These are phyloP conservation scores for Dactylellina drechsleri DNA, from an alignment of 2,329 filamentous ascomycete species.

Conservation along the genomic window DNA sequence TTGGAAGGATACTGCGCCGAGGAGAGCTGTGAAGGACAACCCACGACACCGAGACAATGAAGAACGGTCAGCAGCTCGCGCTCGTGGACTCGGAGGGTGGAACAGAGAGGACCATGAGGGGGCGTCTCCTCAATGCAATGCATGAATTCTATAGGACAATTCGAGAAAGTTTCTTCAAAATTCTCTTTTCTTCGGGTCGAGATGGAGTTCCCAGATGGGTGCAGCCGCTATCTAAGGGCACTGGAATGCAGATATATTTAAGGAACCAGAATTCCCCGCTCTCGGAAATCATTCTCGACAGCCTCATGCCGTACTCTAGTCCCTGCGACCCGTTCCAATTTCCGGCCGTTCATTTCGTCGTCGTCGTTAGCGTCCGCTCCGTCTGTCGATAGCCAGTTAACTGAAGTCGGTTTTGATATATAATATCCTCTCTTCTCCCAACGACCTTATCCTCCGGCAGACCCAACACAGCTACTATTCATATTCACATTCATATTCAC, in stretches of 20 bases:
- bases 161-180: neutral
- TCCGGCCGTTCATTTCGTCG: neutral
- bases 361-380: slow-evolving; percentile 1
- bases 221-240: slow-evolving; percentile 9
- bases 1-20: too few species aligned
- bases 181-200: slow-evolving; percentile 1
- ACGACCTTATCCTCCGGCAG: slow-evolving; percentile 32
- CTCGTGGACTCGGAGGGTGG: slow-evolving; percentile 32
- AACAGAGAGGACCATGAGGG: slow-evolving; percentile 5
- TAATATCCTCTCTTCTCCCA: slow-evolving; percentile 22
- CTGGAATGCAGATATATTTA: slow-evolving; percentile 41
- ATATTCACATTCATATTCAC: slow-evolving; percentile 1
- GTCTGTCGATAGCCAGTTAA: neutral
- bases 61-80: neutral
- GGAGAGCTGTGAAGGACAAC: too few species aligned
- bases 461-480: slow-evolving; percentile 13
- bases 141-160: neutral
- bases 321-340: slow-evolving; percentile 13
- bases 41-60: too few species aligned
- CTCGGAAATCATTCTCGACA: slow-evolving; percentile 29
- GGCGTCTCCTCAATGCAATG: neutral
- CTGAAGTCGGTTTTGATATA: neutral
- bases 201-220: slow-evolving; percentile 6
- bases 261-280: slow-evolving; percentile 31
- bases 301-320: slow-evolving; percentile 14